Percentiles rank a stretch among this genome's conserved stretches.
phyloP scores from a whole-genome alignment of 345 rosid genomes.

The Salix brachista region DNA sequence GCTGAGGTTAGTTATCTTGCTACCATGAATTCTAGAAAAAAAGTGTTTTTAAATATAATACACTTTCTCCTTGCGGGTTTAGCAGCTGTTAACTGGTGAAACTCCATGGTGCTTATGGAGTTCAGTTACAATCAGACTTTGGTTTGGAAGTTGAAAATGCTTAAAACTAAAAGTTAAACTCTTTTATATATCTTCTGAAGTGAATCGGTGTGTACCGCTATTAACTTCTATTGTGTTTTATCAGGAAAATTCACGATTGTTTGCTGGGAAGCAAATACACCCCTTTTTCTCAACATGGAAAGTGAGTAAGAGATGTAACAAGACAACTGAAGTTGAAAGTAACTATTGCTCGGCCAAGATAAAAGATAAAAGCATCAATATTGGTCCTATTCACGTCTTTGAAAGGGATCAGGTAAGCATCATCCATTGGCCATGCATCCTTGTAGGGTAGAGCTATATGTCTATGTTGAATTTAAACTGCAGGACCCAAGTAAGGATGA shows the following conservation, averaged over 20 bases:
- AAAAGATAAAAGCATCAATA: constrained; percentile 27
- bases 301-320: constrained; percentile 44
- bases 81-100: background rate
- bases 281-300: constrained; percentile 74
- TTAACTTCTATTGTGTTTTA: constrained; percentile 25
- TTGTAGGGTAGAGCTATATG: background rate
- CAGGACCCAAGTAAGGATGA: background rate
- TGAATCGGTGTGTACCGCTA: constrained; percentile 1
- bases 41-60: background rate
- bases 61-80: background rate
- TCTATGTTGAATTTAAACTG: background rate
- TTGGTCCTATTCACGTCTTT: constrained; percentile 88
- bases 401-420: constrained; percentile 57
- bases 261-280: constrained; percentile 71
- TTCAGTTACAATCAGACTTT: background rate
- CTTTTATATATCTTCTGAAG: background rate
- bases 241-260: constrained; percentile 70
- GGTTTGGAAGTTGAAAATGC: background rate
- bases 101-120: background rate
- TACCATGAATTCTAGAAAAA: background rate
- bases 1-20: constrained; percentile 66
- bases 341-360: constrained; percentile 20
- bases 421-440: background rate
- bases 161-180: background rate
- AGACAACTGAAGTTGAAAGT: constrained; percentile 27